These are phyloP conservation scores for Calonectria henricotiae DNA, from an alignment of 2,329 filamentous ascomycete genomes.

Conservation along the genomic window DNA sequence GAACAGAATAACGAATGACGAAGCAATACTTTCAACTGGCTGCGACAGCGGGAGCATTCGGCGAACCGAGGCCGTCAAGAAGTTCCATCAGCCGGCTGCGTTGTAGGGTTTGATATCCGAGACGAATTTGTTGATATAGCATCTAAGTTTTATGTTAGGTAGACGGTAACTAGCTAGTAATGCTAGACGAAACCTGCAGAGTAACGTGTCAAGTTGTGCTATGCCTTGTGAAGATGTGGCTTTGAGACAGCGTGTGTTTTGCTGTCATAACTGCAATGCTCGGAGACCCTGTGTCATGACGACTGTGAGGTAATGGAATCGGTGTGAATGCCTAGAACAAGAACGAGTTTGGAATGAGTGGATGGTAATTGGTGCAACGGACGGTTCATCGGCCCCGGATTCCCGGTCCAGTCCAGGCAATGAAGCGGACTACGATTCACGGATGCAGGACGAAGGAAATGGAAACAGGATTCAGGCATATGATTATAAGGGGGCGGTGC, in stretches of 20 bases:
- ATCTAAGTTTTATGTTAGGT: conserved; percentile 24
- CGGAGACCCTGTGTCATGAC: background rate
- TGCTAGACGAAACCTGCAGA: conserved; percentile 26
- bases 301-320: background rate
- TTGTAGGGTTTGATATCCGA: conserved; percentile 15
- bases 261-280: background rate
- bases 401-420: conserved; percentile 26
- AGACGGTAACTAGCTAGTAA: conserved; percentile 33
- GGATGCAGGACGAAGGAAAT: conserved; percentile 7
- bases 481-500: background rate
- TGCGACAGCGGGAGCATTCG: conserved; percentile 22
- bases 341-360: conserved; percentile 22
- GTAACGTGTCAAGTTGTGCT: background rate
- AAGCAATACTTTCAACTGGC: conserved; percentile 37
- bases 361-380: conserved; percentile 11
- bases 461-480: background rate
- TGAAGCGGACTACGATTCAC: background rate
- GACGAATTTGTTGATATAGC: conserved; percentile 26
- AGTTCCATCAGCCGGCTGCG: conserved; percentile 9
- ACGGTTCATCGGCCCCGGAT: conserved; percentile 45
- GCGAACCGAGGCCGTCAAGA: conserved; percentile 13
- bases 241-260: background rate
- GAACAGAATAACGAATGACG: conserved; percentile 49
- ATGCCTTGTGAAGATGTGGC: background rate
- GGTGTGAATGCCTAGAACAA: conserved; percentile 4